phyloP scores from a whole-genome alignment of 805 yeast species.

The Pichia paraexigua region DNA sequence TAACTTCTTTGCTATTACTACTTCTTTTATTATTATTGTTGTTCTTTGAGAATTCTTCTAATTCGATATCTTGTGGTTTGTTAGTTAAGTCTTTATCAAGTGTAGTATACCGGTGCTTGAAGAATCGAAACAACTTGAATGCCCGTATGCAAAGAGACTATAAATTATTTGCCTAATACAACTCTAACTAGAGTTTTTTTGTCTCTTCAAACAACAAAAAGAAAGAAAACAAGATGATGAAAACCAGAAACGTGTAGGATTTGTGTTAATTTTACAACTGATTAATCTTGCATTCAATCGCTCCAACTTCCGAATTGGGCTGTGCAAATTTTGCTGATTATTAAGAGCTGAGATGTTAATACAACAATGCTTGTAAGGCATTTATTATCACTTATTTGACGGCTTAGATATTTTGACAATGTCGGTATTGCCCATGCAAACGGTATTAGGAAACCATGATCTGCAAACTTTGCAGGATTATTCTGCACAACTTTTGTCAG shows the following conservation, averaged over 20 bases:
- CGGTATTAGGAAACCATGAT: not conserved
- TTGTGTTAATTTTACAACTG: not conserved
- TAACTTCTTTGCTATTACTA: not conserved
- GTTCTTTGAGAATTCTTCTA: not conserved
- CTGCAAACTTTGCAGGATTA: not conserved
- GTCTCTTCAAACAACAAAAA: not conserved
- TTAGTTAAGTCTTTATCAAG: not conserved
- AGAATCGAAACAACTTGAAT: not conserved
- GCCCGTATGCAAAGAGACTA: not conserved
- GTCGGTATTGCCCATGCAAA: conserved; percentile 1
- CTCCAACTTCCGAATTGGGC: not conserved
- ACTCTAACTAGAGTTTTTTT: not conserved
- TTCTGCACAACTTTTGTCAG: conserved; percentile 1
- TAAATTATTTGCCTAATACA: not conserved
- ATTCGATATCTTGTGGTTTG: conserved; percentile 1
- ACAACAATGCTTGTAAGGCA: no score
- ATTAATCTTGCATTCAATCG: not conserved
- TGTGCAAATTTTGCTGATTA: not conserved
- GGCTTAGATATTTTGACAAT: no score
- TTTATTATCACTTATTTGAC: no score
- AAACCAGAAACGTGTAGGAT: no score
- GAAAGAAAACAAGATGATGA: not conserved
- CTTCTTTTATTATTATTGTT: no score
- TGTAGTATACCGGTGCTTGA: not conserved
- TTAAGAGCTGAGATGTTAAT: no score